phyloP scores from a whole-genome alignment of 2,329 filamentous ascomycete species.

The Fusarium globosum region DNA sequence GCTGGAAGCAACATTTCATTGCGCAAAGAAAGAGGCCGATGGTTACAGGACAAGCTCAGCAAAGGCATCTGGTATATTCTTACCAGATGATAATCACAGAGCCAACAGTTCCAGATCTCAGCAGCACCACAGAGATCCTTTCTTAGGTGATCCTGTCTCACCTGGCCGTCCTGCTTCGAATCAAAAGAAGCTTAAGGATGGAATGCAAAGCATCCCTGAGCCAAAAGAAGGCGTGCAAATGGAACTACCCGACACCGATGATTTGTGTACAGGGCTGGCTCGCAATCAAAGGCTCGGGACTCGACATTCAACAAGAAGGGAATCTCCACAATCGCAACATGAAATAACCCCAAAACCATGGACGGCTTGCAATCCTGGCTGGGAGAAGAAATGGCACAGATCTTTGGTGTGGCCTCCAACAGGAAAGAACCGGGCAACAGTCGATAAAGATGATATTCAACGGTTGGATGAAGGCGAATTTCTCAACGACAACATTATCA shows the following conservation, averaged over 20 bases:
- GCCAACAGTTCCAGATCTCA: not conserved
- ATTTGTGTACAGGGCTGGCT: not conserved
- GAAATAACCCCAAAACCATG: constrained; percentile 52
- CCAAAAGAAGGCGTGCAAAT: not conserved
- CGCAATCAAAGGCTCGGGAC: constrained; percentile 32
- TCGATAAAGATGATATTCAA: constrained; percentile 78
- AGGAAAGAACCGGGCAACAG: constrained; percentile 70
- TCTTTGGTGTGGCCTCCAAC: constrained; percentile 70
- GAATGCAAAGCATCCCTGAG: constrained; percentile 27
- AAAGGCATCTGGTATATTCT: not conserved
- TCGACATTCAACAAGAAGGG: constrained; percentile 42
- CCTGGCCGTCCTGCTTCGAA: not conserved
- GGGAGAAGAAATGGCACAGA: constrained; percentile 64
- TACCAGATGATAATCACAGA: not conserved
- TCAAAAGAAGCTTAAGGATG: constrained; percentile 44
- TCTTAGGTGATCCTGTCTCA: constrained; percentile 14
- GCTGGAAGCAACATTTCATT: constrained; percentile 23
- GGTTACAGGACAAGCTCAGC: not conserved
- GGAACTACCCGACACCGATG: not conserved
- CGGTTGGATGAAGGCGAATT: constrained; percentile 86
- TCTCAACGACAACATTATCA: constrained; percentile 92
- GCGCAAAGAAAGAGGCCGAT: not conserved
- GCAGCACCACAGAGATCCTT: constrained; percentile 7
- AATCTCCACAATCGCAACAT: constrained; percentile 24
- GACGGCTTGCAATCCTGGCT: constrained; percentile 62